Evolutionary conservation across 352 stramenopile genomes (phyloP), one percentile per base, ranked within the genome.

Genomic region (Elongisporangium senticosum): DNA sequence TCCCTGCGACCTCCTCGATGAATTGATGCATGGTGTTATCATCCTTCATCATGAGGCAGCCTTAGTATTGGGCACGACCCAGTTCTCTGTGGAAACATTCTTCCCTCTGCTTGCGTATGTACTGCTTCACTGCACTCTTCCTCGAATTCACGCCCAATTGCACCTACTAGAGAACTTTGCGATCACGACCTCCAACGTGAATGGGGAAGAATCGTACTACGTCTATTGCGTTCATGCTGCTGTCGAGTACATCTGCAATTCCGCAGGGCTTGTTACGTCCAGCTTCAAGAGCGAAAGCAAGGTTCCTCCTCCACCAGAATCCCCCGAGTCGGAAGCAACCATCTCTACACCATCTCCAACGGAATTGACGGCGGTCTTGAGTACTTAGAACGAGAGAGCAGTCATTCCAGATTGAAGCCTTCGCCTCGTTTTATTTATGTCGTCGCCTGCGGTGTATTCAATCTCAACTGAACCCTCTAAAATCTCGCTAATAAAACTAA

Each of bases 171-270:
- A 95, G 63, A 87, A 89, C 51, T 95, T 77, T 19, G 85, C 85
- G n/a, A 90, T 95, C 67, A 89, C 74, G 24, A 73, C 68, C 37
- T 68, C 79, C 17, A 95, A 92, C 50, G 77, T 74, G 23, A 95
- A 93, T 26, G 85, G 85, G 7, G 85, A 95, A 62, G 85, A 93
- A 55, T 90, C 85, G n/a, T 95, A 95, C 61, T 95, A 95, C 59
- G 85, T 95, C 15, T 95, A 95, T 53, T 95, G 85, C 59, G 83
- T 95, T 15, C 85, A 95, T 43, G 83, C 81, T 0, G 85, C 85
- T 3, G 79, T 95, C 19, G 85, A 95, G 67, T 90, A 87, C 63
- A 71, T 95, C 14, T 95, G 85, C 69, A 95, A 90, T 59, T 86
- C 76, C 10, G 67, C 75, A 5, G 67, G 66, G 3, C 64, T 87